Evolutionary conservation across 2,329 filamentous ascomycete species (phyloP).

Genomic region (Endothia cerciana): DNA sequence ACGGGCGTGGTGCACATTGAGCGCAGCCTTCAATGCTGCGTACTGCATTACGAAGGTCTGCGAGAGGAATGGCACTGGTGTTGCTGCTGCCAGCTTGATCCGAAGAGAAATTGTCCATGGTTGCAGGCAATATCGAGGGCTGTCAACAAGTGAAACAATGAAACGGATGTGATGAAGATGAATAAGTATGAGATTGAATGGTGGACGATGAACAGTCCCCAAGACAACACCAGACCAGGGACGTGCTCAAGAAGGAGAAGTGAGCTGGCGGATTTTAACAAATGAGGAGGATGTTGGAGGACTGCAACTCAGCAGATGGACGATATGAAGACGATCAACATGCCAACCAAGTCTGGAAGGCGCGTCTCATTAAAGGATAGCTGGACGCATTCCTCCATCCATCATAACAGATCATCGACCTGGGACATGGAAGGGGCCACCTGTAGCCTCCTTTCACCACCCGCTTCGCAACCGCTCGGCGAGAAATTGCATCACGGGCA

Average conservation of each 20-base stretch:
- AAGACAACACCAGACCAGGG: not conserved
- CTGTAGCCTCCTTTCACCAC: conserved; percentile 29
- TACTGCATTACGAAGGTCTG: conserved; percentile 1
- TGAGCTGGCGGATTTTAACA: not conserved
- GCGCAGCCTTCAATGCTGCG: not conserved
- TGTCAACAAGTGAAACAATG: not conserved
- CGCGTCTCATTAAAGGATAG: not conserved
- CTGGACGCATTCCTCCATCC: not conserved
- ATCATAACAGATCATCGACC: not conserved
- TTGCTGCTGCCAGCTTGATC: conserved; percentile 1
- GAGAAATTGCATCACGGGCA: conserved; percentile 87
- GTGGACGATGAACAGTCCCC: not conserved
- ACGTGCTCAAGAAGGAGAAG: conserved; percentile 2
- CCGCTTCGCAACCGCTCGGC: conserved; percentile 60
- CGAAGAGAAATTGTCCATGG: conserved; percentile 1
- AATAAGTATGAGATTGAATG: not conserved
- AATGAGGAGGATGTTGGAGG: not conserved
- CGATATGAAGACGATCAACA: conserved; percentile 7
- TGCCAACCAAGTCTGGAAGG: not conserved
- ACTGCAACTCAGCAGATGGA: not conserved
- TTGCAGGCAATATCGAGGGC: not conserved
- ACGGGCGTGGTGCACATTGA: not conserved
- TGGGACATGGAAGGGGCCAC: conserved; percentile 8
- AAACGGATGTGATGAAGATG: not conserved
- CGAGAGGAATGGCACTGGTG: conserved; percentile 6